Percentiles rank a stretch among this genome's conserved stretches.
These are phyloP conservation scores for Eustoma russellianum DNA, from an alignment of 257 asterid genomes.

Conservation along the genomic window DNA sequence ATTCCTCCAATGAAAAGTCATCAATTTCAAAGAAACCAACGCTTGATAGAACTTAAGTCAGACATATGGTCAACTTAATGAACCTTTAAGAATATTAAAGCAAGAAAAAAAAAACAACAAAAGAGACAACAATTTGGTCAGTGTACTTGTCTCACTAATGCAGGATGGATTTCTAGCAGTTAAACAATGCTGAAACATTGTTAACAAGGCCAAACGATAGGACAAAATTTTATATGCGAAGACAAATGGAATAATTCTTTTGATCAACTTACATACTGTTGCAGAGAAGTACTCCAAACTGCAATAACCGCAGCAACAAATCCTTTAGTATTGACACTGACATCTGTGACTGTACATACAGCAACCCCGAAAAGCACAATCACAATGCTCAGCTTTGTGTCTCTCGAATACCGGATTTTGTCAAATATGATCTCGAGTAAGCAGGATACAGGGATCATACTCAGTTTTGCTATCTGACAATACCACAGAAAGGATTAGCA, in stretches of 20 bases:
- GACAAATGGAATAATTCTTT: not conserved
- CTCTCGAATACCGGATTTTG: conserved; percentile 81
- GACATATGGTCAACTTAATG: too few relatives aligned
- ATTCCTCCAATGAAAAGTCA: too few relatives aligned
- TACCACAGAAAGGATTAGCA: conserved; percentile 13
- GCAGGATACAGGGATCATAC: conserved; percentile 97
- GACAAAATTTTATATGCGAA: not conserved
- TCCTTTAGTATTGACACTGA: conserved; percentile 84
- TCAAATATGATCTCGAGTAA: conserved; percentile 77
- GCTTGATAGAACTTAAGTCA: too few relatives aligned
- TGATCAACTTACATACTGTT: conserved; percentile 79
- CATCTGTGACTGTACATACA: conserved; percentile 91
- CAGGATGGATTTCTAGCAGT: not conserved
- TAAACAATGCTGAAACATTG: not conserved
- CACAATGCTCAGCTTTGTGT: conserved; percentile 81
- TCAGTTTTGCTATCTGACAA: conserved; percentile 90
- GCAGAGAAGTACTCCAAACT: conserved; percentile 90
- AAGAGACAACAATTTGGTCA: too few relatives aligned
- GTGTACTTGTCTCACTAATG: too few relatives aligned
- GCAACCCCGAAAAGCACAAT: conserved; percentile 88
- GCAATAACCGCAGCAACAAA: conserved; percentile 88
- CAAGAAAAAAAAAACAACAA: too few relatives aligned
- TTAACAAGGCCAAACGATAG: not conserved
- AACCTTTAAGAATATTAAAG: too few relatives aligned
- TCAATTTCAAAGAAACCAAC: too few relatives aligned